Evolutionary conservation across 805 yeast genomes (phyloP), one percentile per base, ranked within the genome.

Genomic region (Pichia phayaonensis): DNA sequence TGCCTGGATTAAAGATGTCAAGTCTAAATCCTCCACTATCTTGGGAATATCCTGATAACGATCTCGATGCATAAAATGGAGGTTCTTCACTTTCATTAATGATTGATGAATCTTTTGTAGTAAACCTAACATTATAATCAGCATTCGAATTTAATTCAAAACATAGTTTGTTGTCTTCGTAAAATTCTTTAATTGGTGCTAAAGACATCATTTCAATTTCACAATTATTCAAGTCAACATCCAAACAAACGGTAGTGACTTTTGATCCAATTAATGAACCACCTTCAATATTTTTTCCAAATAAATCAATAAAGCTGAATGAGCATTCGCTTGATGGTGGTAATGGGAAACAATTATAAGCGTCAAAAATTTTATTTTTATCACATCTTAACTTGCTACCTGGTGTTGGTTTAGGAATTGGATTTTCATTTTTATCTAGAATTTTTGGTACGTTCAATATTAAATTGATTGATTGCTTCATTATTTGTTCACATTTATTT

Each of bases 11-110:
- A n/a, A 70, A 70, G 59, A 92, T 76, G 12, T 82, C 86, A 0
- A 86, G 78, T 62, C 97, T 81, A 54, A 92, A 73, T 0, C 96
- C 97, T 51, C 98, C 98, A 53, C 80, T 75, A 61, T 89, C 97
- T 63, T 86, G 95, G 2, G 96, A 90, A 61, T 84, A 84, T 0
- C 98, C 97, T 0, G 96, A 88, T 48, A 92, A 74, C 0, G 97
- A 86, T 54, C 99, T 77, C 21, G 94, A 84, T 0, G 85, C 95
- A 49, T 63, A 65, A 2, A 94, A 70, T 1, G 94, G 94, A 0
- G 89, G 88, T 2, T 61, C 55, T 2, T 61, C 65, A 0, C 72
- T 54, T 0, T 72, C 69, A 1, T 65, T 59, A 3, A 79, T 74
- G 1, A 63, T 54, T 0, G 72, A 58, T 10, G 86, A 74, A 54